Evolutionary conservation across 2,329 filamentous ascomycete genomes (phyloP).

Genomic region (Colletotrichum sp.): DNA sequence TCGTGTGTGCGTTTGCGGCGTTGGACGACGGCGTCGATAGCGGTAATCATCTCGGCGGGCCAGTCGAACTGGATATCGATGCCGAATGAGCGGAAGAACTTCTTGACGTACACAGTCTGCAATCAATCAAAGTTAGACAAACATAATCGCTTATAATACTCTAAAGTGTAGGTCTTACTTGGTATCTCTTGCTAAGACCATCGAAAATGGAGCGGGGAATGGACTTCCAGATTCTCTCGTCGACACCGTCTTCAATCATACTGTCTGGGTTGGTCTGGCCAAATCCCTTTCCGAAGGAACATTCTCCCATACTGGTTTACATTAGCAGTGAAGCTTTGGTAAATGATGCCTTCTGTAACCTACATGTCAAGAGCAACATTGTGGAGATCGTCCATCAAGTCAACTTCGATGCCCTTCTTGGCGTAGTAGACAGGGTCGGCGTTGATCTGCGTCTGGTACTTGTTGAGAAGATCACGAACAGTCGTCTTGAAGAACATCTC

Average conservation of each 20-base stretch:
- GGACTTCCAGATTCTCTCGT: conserved; percentile 11
- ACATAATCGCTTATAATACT: neutral
- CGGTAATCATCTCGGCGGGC: conserved; percentile 18
- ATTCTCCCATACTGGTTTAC: conserved; percentile 25
- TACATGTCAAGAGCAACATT: conserved; percentile 30
- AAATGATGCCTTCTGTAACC: neutral
- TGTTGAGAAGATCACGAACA: conserved; percentile 14
- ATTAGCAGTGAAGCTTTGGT: neutral
- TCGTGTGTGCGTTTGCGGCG: conserved; percentile 7
- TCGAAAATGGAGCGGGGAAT: conserved; percentile 18
- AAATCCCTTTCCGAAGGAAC: conserved; percentile 30
- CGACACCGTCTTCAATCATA: conserved; percentile 11
- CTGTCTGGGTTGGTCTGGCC: conserved; percentile 28
- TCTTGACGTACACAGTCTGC: conserved; percentile 14
- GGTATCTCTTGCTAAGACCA: conserved; percentile 18
- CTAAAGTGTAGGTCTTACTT: neutral
- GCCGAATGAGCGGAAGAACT: neutral
- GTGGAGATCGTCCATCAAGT: conserved; percentile 31
- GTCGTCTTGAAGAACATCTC: conserved; percentile 26
- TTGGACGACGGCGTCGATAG: conserved; percentile 16
- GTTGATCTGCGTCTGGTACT: conserved; percentile 4
- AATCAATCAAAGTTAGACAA: neutral
- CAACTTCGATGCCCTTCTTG: conserved; percentile 24
- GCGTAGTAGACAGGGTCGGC: conserved; percentile 5
- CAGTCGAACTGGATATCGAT: conserved; percentile 13